Percentiles rank a stretch among this genome's conserved stretches.
Evolutionary conservation across 2,329 filamentous ascomycete species (phyloP).

Genomic region (Pseudogymnoascus sp.): DNA sequence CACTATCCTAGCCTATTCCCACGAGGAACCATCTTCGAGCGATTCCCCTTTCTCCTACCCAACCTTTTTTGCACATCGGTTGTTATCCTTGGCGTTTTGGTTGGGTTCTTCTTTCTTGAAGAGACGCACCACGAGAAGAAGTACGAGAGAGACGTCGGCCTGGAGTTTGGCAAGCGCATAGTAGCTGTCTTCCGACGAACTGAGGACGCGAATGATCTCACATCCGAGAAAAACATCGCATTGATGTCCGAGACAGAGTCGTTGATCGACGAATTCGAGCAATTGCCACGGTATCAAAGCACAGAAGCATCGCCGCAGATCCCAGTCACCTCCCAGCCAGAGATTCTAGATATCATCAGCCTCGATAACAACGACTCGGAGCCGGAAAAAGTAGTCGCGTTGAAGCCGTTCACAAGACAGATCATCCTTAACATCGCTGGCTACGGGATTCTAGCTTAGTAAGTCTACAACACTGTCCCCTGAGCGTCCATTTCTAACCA

Average conservation of each 20-base stretch:
- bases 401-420: slow-evolving; percentile 70
- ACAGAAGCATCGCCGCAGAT: slow-evolving; percentile 48
- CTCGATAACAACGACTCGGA: slow-evolving; percentile 22
- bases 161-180: slow-evolving; percentile 69
- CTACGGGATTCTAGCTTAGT: slow-evolving; percentile 93
- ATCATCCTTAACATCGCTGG: slow-evolving; percentile 82
- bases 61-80: slow-evolving; percentile 85
- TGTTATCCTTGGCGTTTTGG: slow-evolving; percentile 64
- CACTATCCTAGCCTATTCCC: slow-evolving; percentile 71
- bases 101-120: slow-evolving; percentile 82
- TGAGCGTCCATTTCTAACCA: slow-evolving; percentile 19
- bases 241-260: slow-evolving; percentile 32
- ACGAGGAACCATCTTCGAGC: slow-evolving; percentile 69
- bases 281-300: slow-evolving; percentile 61
- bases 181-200: slow-evolving; percentile 26
- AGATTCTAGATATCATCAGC: slow-evolving; percentile 35
- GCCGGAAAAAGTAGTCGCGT: slow-evolving; percentile 33
- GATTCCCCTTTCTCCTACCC: slow-evolving; percentile 82
- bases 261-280: slow-evolving; percentile 51
- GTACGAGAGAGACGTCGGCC: slow-evolving; percentile 63
- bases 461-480: slow-evolving; percentile 38
- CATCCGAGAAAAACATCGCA: slow-evolving; percentile 40
- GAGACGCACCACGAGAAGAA: slow-evolving; percentile 87
- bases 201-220: slow-evolving; percentile 28
- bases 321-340: slow-evolving; percentile 29